Percentiles rank a stretch among this genome's conserved stretches.
These are phyloP conservation scores for Mycosphaerella arachidis DNA, from an alignment of 2,329 filamentous ascomycete species.

Conservation along the genomic window DNA sequence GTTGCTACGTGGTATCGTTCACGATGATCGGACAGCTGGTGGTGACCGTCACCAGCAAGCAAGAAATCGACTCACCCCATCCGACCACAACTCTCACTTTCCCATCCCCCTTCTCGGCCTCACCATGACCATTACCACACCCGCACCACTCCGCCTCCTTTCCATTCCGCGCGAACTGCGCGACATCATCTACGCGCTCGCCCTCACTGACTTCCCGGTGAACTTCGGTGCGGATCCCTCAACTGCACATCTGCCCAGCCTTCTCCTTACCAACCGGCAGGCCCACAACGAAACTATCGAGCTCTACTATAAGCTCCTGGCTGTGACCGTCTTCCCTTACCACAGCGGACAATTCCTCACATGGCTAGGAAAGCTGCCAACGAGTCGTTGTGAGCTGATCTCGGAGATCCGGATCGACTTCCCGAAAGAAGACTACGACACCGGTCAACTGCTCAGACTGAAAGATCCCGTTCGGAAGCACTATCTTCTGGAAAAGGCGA, in stretches of 20 bases:
- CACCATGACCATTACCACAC: background rate
- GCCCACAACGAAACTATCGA: background rate
- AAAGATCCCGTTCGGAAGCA: background rate
- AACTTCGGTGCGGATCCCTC: background rate
- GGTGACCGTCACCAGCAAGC: background rate
- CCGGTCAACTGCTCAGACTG: background rate
- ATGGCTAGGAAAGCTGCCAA: background rate
- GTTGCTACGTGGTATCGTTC: background rate
- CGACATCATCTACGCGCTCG: background rate
- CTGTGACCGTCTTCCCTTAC: background rate
- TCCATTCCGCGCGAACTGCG: slow-evolving; percentile 1
- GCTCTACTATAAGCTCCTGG: background rate
- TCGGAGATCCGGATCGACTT: background rate
- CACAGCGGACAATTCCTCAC: background rate
- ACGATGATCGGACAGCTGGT: background rate
- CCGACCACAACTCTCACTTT: background rate
- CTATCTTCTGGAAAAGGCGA: background rate
- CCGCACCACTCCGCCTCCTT: background rate
- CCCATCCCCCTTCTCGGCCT: background rate
- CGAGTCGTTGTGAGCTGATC: background rate
- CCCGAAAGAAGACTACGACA: background rate
- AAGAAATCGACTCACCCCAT: background rate
- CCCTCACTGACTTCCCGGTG: background rate
- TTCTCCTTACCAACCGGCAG: background rate
- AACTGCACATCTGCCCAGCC: background rate